Evolutionary conservation across 306 rosid genomes (phyloP).

Genomic region (Ormosia semicastrata): DNA sequence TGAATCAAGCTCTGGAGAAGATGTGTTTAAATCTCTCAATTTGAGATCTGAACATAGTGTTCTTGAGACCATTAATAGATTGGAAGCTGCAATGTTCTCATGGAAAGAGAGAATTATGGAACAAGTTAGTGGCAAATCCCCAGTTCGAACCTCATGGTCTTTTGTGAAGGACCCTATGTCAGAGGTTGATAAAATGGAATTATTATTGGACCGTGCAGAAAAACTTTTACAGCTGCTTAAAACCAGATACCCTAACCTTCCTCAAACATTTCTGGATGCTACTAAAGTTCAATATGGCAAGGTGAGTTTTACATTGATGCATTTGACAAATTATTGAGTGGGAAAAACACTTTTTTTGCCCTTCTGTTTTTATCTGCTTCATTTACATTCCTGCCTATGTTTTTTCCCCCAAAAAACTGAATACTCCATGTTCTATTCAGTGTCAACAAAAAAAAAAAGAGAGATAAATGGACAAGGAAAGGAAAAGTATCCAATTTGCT

Average conservation of each 20-base stretch:
- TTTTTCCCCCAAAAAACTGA: no score
- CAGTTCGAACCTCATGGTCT: slow-evolving; percentile 83
- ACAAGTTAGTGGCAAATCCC: slow-evolving; percentile 54
- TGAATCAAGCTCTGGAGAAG: slow-evolving; percentile 58
- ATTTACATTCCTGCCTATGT: no score
- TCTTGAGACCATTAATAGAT: slow-evolving; percentile 70
- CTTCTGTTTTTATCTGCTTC: no score
- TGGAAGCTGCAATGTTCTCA: slow-evolving; percentile 78
- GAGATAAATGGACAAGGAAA: no score
- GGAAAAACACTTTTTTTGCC: no score
- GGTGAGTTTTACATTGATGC: slow-evolving; percentile 40
- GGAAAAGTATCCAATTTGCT: no score
- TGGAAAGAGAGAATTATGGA: slow-evolving; percentile 71
- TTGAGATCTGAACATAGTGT: slow-evolving; percentile 65
- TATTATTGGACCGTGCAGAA: slow-evolving; percentile 62
- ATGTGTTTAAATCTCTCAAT: slow-evolving; percentile 57
- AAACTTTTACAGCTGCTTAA: slow-evolving; percentile 61
- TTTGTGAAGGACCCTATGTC: slow-evolving; percentile 60
- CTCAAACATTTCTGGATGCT: slow-evolving; percentile 84
- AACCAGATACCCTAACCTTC: slow-evolving; percentile 73
- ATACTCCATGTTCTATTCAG: no score
- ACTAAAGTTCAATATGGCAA: slow-evolving; percentile 87
- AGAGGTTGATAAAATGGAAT: slow-evolving; percentile 62
- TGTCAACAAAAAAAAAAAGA: no score
- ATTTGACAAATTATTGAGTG: not conserved